Evolutionary conservation across 306 rosid genomes (phyloP).

Genomic region (Coriaria nepalensis): DNA sequence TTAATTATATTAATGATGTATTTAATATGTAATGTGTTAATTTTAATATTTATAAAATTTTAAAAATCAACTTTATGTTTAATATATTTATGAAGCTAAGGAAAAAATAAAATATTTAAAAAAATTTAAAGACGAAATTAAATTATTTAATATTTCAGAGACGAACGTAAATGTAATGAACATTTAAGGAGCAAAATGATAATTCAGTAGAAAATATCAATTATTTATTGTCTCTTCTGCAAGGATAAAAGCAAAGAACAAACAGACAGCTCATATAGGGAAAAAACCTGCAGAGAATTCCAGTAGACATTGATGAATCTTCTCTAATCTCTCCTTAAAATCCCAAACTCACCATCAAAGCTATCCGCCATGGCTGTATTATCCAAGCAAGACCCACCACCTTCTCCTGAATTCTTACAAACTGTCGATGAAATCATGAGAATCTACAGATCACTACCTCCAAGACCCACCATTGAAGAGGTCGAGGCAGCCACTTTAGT

Average conservation of each 20-base stretch:
- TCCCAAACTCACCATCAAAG: conserved; percentile 4
- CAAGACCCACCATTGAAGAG: conserved; percentile 62
- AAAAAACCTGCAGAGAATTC: not conserved
- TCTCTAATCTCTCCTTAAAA: conserved; percentile 1
- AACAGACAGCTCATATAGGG: not conserved
- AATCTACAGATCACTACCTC: conserved; percentile 63
- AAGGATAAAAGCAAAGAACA: not conserved
- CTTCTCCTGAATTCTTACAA: conserved; percentile 26
- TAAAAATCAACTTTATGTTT: no score
- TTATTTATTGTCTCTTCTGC: no score
- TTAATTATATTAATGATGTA: no score
- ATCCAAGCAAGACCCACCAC: conserved; percentile 21
- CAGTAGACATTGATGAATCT: not conserved
- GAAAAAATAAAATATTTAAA: no score
- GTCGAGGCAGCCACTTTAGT: conserved; percentile 64
- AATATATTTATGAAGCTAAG: no score
- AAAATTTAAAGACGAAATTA: no score
- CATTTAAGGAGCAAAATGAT: no score
- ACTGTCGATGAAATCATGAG: conserved; percentile 50
- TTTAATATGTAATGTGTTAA: no score
- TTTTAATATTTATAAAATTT: no score
- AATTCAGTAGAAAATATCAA: no score
- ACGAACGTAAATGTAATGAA: no score
- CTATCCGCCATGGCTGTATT: conserved; percentile 44
- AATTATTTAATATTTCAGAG: no score